Evolutionary conservation across 345 rosid species (phyloP), one percentile per base, ranked within the genome.

Genomic region (Microcos paniculata): DNA sequence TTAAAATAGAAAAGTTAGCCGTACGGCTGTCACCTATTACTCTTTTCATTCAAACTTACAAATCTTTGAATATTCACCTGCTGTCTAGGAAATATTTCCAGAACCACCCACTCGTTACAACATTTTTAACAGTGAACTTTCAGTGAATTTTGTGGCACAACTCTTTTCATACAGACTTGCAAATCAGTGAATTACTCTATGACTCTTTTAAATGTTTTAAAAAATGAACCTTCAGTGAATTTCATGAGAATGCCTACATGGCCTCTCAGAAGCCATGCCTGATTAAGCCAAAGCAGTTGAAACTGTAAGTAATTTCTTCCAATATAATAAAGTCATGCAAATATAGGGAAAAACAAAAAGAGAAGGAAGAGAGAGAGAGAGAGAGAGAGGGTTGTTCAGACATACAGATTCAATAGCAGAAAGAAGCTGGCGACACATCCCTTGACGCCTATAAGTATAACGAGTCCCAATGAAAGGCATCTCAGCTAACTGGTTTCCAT

Each of bases 401-500:
- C 92, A 48, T 91, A 96, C 99, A 81, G 85, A 85, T 87, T 96
- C 97, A 79, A 96, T 86, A 73, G 91, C 99, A 73, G 46, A 61
- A 51, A 96, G 84, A 82, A 96, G 97, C 80, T 91, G 90, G 43
- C 92, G 91, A 80, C 99, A 96, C 99, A 96, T 96, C 67, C 99
- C 94, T 85, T 90, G 97, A 64, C 94, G 96, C 81, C 99, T 88
- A 77, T 89, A 92, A 82, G 84, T 57, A 73, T 88, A 80, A 67
- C 99, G 96, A 58, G 98, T 93, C 74, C 98, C 98, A 73, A 96
- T 93, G 80, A 92, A 96, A 53, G 99, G 99, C 99, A 96, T 96
- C 88, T 96, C 99, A 74, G 98, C 99, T 58, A 93, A 82, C 57
- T 77, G 78, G 65, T 86, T 92, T 59, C 97, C 98, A 33, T 87